These are phyloP conservation scores for Aphanomyces stellatus DNA, from an alignment of 352 stramenopile genomes.

Conservation along the genomic window DNA sequence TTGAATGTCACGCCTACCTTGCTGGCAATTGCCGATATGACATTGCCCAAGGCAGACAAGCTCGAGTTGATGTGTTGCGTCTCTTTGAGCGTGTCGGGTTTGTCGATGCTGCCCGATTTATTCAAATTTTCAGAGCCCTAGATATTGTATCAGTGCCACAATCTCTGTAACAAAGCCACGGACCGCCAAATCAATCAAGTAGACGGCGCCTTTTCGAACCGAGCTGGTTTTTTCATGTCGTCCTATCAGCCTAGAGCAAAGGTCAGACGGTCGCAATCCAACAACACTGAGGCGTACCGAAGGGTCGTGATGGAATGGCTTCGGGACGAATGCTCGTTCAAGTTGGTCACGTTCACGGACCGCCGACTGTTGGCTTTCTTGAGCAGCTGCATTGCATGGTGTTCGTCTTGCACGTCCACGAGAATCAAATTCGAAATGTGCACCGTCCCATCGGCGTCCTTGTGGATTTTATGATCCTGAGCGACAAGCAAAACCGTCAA, in stretches of 20 bases:
- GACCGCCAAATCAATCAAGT: constrained; percentile 76
- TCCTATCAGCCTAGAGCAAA: constrained; percentile 38
- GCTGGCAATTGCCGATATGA: constrained; percentile 72
- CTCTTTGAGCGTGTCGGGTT: constrained; percentile 76
- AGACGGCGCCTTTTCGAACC: constrained; percentile 50
- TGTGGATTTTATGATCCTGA: background rate
- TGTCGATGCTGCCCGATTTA: constrained; percentile 63
- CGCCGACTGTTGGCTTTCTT: constrained; percentile 47
- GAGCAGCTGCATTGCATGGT: constrained; percentile 56
- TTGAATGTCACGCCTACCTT: constrained; percentile 48
- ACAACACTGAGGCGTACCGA: constrained; percentile 32
- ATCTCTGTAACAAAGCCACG: constrained; percentile 8
- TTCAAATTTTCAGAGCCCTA: constrained; percentile 79
- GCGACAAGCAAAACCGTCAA: constrained; percentile 1
- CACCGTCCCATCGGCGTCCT: constrained; percentile 59
- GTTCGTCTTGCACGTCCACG: constrained; percentile 42
- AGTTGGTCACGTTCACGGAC: constrained; percentile 75
- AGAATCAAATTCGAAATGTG: constrained; percentile 55
- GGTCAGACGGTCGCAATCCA: background rate
- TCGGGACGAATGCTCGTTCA: constrained; percentile 77
- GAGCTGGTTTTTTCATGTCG: constrained; percentile 50
- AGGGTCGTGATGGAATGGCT: constrained; percentile 83
- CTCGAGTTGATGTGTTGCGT: constrained; percentile 79
- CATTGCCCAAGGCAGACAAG: constrained; percentile 70
- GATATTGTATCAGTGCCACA: background rate